phyloP scores from a whole-genome alignment of 495 filamentous ascomycete genomes.

The Choiromyces venosus region DNA sequence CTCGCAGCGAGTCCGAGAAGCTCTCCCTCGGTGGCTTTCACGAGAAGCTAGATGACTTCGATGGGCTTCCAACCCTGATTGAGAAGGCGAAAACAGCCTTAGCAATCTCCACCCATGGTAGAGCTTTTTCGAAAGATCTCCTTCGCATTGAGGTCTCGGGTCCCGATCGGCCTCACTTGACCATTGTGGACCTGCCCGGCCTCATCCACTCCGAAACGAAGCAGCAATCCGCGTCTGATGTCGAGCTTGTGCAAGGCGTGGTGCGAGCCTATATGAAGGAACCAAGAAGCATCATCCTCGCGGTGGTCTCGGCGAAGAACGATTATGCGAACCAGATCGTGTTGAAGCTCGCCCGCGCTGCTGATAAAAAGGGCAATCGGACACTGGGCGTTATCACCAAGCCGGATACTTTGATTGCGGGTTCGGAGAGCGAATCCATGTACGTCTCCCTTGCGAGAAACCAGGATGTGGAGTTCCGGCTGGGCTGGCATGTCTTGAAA shows the following conservation, averaged over 20 bases:
- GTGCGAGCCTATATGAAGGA: conserved; percentile 50
- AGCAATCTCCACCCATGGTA: conserved; percentile 43
- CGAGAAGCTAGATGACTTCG: conserved; percentile 42
- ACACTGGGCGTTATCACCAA: conserved; percentile 54
- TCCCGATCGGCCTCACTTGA: conserved; percentile 50
- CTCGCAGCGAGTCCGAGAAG: conserved; percentile 37
- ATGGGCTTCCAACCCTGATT: conserved; percentile 45
- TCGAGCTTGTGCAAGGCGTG: conserved; percentile 47
- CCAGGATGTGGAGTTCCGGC: conserved; percentile 46
- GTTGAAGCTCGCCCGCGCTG: conserved; percentile 45
- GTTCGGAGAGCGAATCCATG: conserved; percentile 45
- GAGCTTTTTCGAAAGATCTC: conserved; percentile 48
- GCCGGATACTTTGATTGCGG: conserved; percentile 46
- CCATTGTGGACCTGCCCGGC: conserved; percentile 56
- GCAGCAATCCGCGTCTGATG: conserved; percentile 45
- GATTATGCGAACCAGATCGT: conserved; percentile 51
- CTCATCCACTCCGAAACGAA: conserved; percentile 48
- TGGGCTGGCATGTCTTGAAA: conserved; percentile 52
- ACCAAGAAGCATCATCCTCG: conserved; percentile 50
- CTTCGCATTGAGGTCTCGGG: conserved; percentile 52
- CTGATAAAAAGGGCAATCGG: conserved; percentile 46
- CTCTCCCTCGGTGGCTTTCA: conserved; percentile 41
- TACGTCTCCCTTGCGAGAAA: conserved; percentile 49
- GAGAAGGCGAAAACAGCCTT: conserved; percentile 51
- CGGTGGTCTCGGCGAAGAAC: conserved; percentile 51